A percentile compares a stretch with the other conserved stretches of the same genome.
These are phyloP conservation scores for Pichia membranifaciens DNA, from an alignment of 805 yeast species.

Conservation along the genomic window DNA sequence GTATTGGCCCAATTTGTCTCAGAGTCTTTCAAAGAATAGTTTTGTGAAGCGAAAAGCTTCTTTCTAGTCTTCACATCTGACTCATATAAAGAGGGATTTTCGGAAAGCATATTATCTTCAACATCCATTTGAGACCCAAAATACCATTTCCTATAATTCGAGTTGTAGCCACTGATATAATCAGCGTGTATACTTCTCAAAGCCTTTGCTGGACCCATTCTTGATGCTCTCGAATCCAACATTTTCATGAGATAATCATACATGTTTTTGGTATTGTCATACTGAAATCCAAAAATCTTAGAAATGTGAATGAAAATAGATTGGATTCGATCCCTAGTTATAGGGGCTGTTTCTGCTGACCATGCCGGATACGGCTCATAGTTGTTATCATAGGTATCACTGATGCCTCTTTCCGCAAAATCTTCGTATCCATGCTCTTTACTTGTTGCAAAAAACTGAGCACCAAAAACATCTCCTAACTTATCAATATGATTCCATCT, in stretches of 20 bases:
- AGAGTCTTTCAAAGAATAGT: slow-evolving; percentile 35
- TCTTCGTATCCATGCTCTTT: slow-evolving; percentile 30
- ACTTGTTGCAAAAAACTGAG: slow-evolving; percentile 23
- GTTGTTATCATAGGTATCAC: slow-evolving; percentile 37
- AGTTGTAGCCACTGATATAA: slow-evolving; percentile 63
- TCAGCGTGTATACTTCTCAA: slow-evolving; percentile 62
- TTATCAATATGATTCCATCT: slow-evolving; percentile 39
- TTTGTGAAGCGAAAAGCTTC: slow-evolving; percentile 11
- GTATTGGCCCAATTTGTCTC: slow-evolving; percentile 46
- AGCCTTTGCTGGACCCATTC: slow-evolving; percentile 54
- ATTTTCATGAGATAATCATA: slow-evolving; percentile 57
- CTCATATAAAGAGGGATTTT: slow-evolving; percentile 35
- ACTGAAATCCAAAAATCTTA: slow-evolving; percentile 61
- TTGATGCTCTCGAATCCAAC: slow-evolving; percentile 62
- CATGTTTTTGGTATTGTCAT: slow-evolving; percentile 59
- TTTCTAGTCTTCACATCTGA: slow-evolving; percentile 25
- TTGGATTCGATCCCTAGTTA: slow-evolving; percentile 49
- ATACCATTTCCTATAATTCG: slow-evolving; percentile 72
- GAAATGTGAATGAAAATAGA: slow-evolving; percentile 47
- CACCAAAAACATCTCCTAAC: slow-evolving; percentile 30
- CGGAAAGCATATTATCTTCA: slow-evolving; percentile 25
- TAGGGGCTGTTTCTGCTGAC: slow-evolving; percentile 40
- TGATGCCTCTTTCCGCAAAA: slow-evolving; percentile 30
- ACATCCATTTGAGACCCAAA: slow-evolving; percentile 67
- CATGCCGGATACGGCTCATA: slow-evolving; percentile 54